These are phyloP conservation scores for Aquilaria yunnanensis DNA, from an alignment of 345 rosid genomes.

Conservation along the genomic window DNA sequence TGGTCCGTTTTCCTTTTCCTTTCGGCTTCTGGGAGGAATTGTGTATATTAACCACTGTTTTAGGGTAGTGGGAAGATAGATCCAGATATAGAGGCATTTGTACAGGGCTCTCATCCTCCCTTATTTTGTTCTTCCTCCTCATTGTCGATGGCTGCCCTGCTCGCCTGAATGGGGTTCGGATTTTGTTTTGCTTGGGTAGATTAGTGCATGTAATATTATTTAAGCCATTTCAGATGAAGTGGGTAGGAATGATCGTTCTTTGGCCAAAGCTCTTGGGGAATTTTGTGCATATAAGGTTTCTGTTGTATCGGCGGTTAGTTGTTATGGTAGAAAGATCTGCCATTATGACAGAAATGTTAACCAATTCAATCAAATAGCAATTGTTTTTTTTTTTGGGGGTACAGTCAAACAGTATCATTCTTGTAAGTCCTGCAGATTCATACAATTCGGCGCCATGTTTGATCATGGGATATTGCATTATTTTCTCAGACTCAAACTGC, in stretches of 20 bases:
- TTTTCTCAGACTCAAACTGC: too few relatives aligned
- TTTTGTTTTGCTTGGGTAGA: conserved; percentile 36
- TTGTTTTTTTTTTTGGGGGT: too few relatives aligned
- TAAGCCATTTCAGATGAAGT: conserved; percentile 27
- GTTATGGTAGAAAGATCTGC: too few relatives aligned
- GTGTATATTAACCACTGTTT: conserved; percentile 51
- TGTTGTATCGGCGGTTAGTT: conserved; percentile 9
- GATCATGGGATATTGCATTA: too few relatives aligned
- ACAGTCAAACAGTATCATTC: too few relatives aligned
- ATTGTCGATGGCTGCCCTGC: conserved; percentile 26
- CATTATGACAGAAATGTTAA: too few relatives aligned
- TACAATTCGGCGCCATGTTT: too few relatives aligned
- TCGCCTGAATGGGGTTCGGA: conserved; percentile 16
- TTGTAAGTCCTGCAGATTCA: too few relatives aligned
- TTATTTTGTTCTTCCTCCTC: conserved; percentile 23
- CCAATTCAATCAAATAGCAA: too few relatives aligned
- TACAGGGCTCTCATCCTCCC: conserved; percentile 52
- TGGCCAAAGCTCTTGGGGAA: conserved; percentile 36
- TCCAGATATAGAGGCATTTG: conserved; percentile 49
- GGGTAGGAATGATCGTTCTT: conserved; percentile 38
- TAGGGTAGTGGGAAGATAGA: conserved; percentile 43
- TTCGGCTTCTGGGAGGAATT: conserved; percentile 38
- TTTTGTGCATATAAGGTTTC: conserved; percentile 46
- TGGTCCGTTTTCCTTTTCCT: conserved; percentile 1
- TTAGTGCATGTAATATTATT: conserved; percentile 43